Base-by-base conservation (phyloP, 805 yeast genomes). In the Lachancea cidri region DNA sequence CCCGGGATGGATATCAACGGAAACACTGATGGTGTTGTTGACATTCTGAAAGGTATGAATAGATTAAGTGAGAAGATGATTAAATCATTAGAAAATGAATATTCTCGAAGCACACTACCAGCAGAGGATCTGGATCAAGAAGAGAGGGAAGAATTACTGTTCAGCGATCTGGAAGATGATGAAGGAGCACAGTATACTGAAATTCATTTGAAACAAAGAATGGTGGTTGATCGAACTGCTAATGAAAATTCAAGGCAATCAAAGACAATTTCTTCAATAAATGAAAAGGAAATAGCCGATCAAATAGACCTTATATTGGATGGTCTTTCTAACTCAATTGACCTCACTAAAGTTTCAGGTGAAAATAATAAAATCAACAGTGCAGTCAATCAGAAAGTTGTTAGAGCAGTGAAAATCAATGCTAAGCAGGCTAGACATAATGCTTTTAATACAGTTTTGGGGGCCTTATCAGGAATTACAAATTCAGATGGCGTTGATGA, bases 41-140 rank as follows among this genome's bases (percentile, higher is more conserved):
- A 83, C 14, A 79, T 88, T 15, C 71, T 93, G 67, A 74, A 83
- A 50, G 86, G 95, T 47, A 88, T 91, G 93, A 91, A 91, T 64
- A 76, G 88, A 45, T 67, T 91, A 36, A 83, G 94, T 57, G 79
- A 86, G 43, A 78, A 88, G 49, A 83, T 91, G 83, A 77, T 91
- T 48, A 70, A 71, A 35, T 73, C 77, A 31, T 56, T 73, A 47
- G 73, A 72, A 34, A 71, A 67, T 39, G 71, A 68, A 43, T 64
- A 67, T 41, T 60, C 66, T 0, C 61, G 71, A 43, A 46, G 60
- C 7, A 60, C 58, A 5, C 57, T 66, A 5, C 64, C 65, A 31
- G 59, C 55, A 18, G 66, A 67, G 16, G 68, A 67, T n/a, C 55
- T 53, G 19, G 71, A 58, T 32, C 47, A 53, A 13, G 64, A 64